phyloP scores from a whole-genome alignment of 495 filamentous ascomycete species.

The Friedmanniomyces endolithicus region DNA sequence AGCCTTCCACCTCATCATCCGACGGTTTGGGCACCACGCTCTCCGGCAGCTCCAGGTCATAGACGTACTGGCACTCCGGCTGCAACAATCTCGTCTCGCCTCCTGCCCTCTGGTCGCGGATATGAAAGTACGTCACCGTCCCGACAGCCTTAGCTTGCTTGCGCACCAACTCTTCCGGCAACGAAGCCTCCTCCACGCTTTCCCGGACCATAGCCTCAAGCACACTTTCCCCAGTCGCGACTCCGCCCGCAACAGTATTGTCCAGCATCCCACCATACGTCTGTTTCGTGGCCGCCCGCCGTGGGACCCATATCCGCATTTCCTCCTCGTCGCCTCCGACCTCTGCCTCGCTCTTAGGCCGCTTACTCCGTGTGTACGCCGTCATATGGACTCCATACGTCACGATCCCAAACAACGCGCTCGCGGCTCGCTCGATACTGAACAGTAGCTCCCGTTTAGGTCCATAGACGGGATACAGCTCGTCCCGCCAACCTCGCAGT shows the following conservation, averaged over 20 bases:
- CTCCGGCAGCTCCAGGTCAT: conserved; percentile 67
- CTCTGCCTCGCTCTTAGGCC: conserved; percentile 9
- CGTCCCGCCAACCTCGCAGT: conserved; percentile 73
- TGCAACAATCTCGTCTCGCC: conserved; percentile 82
- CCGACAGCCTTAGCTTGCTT: conserved; percentile 45
- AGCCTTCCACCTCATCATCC: conserved; percentile 81
- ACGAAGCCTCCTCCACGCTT: conserved; percentile 75
- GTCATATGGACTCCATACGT: conserved; percentile 89
- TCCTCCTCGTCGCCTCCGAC: conserved; percentile 37
- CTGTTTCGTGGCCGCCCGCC: conserved; percentile 60
- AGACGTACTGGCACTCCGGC: conserved; percentile 85
- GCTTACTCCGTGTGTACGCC: conserved; percentile 44
- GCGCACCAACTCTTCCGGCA: conserved; percentile 59
- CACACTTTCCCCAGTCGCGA: conserved; percentile 62
- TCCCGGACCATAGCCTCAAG: conserved; percentile 78
- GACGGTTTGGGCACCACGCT: conserved; percentile 56
- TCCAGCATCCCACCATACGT: conserved; percentile 84
- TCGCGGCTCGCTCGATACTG: conserved; percentile 67
- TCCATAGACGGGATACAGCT: conserved; percentile 74
- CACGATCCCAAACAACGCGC: conserved; percentile 70
- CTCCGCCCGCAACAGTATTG: conserved; percentile 86
- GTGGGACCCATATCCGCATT: conserved; percentile 73
- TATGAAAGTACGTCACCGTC: conserved; percentile 74
- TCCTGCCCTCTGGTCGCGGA: conserved; percentile 63
- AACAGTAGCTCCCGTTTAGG: conserved; percentile 50